Conservation (phyloP, 768 basidiomycete species). For the Boletales sp. region DNA sequence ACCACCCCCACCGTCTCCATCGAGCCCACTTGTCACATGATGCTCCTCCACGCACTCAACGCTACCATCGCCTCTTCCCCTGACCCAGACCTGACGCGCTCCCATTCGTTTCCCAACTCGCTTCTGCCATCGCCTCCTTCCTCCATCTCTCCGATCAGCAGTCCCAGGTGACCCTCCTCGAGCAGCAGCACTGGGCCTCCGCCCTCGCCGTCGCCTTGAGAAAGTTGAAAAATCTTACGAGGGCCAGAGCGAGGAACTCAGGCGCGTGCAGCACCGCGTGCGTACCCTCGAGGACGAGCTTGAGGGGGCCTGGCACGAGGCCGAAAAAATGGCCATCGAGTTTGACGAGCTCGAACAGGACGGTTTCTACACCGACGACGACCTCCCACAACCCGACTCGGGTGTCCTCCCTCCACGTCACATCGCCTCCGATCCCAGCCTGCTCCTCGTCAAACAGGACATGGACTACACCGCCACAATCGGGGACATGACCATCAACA, state of each 20-base stretch:
- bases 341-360: constrained; percentile 58
- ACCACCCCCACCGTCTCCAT: constrained; percentile 55
- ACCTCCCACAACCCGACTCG: neutral
- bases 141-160: constrained; percentile 59
- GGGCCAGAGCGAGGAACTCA: constrained; percentile 57
- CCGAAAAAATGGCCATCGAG: constrained; percentile 67
- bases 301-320: constrained; percentile 78
- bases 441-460: constrained; percentile 4
- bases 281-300: constrained; percentile 63
- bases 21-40: constrained; percentile 55
- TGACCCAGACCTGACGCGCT: constrained; percentile 30
- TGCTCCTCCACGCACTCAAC: constrained; percentile 68
- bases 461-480: constrained; percentile 27
- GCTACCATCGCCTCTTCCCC: constrained; percentile 36
- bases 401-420: too few species aligned
- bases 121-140: constrained; percentile 56
- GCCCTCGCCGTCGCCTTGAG: constrained; percentile 74
- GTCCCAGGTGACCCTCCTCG: constrained; percentile 58
- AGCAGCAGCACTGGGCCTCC: constrained; percentile 70
- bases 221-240: constrained; percentile 78
- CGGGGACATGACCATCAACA: constrained; percentile 21
- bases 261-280: constrained; percentile 44
- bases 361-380: constrained; percentile 8
- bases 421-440: too few species aligned
- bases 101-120: constrained; percentile 53